These are phyloP conservation scores for Penicillium sp. DNA, from an alignment of 2,329 filamentous ascomycete species.

Conservation along the genomic window DNA sequence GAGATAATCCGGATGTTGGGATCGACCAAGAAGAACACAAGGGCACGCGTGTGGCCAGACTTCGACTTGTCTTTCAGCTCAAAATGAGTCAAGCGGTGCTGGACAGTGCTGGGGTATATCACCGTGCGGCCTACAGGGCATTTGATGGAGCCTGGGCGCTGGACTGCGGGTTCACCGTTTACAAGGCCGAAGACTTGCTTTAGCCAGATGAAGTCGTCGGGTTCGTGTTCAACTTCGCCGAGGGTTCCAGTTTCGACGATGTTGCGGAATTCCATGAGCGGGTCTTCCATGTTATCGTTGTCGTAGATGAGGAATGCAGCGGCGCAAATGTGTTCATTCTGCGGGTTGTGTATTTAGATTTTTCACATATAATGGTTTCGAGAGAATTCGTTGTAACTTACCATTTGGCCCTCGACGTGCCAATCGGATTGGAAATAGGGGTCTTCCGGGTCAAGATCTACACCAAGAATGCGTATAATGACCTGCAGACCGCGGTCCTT, in stretches of 20 bases:
- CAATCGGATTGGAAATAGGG: conserved; percentile 57
- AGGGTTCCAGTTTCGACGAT: conserved; percentile 37
- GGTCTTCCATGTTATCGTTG: conserved; percentile 63
- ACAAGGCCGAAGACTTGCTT: conserved; percentile 38
- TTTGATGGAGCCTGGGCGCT: conserved; percentile 33
- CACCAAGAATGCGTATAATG: conserved; percentile 67
- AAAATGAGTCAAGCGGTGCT: conserved; percentile 60
- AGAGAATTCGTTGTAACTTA: conserved; percentile 21
- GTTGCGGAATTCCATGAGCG: conserved; percentile 59
- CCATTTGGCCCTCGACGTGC: conserved; percentile 57
- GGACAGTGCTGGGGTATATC: conserved; percentile 48
- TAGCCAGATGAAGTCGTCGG: conserved; percentile 39
- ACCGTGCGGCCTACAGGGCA: conserved; percentile 30
- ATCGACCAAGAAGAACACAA: conserved; percentile 66
- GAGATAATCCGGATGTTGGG: conserved; percentile 61
- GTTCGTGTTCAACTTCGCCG: conserved; percentile 42
- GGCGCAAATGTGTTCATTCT: conserved; percentile 69
- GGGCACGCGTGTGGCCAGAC: conserved; percentile 60
- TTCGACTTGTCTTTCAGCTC: conserved; percentile 56
- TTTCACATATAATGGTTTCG: background rate
- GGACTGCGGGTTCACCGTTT: conserved; percentile 35
- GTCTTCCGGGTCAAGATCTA: conserved; percentile 64
- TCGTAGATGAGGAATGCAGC: conserved; percentile 69
- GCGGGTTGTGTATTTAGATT: background rate
- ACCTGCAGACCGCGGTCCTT: conserved; percentile 60